Evolutionary conservation across 1,139 yeast species (phyloP).

Genomic region (Kodamaea plutei): DNA sequence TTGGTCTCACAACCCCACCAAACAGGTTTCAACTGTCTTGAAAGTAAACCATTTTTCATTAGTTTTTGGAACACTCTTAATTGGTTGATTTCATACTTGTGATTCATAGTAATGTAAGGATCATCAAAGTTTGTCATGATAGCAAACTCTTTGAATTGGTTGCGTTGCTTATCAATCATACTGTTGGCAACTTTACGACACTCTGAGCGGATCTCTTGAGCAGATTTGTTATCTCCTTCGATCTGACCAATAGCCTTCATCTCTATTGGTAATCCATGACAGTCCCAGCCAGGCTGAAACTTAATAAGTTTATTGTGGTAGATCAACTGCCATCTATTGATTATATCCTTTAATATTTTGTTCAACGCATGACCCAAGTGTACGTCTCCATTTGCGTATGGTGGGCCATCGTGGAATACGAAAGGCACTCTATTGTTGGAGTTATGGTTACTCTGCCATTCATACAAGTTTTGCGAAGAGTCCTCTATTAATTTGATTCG

Average conservation of each 20-base stretch:
- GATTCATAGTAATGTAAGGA: conserved; percentile 70
- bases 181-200: conserved; percentile 66
- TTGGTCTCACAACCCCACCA: conserved; percentile 96
- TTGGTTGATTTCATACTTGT: conserved; percentile 70
- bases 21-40: conserved; percentile 88
- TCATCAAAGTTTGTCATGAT: conserved; percentile 79
- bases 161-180: conserved; percentile 61
- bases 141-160: conserved; percentile 64
- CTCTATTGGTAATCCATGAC: conserved; percentile 97
- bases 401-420: conserved; percentile 94
- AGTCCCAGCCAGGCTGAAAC: conserved; percentile 96
- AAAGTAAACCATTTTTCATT: conserved; percentile 63
- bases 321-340: conserved; percentile 66
- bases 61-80: conserved; percentile 64
- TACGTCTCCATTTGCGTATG: conserved; percentile 92
- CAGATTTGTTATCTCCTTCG: conserved; percentile 21
- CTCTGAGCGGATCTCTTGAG: conserved; percentile 53
- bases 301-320: conserved; percentile 53
- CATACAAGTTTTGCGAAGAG: conserved; percentile 29
- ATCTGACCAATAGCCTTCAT: conserved; percentile 51
- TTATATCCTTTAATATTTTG: conserved; percentile 81
- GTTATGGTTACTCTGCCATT: conserved; percentile 28
- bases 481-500: conserved; percentile 23
- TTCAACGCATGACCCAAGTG: conserved; percentile 94
- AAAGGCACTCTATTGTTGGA: conserved; percentile 36